phyloP scores from a whole-genome alignment of 2,329 filamentous ascomycete species.

The Cladosporium sp. region DNA sequence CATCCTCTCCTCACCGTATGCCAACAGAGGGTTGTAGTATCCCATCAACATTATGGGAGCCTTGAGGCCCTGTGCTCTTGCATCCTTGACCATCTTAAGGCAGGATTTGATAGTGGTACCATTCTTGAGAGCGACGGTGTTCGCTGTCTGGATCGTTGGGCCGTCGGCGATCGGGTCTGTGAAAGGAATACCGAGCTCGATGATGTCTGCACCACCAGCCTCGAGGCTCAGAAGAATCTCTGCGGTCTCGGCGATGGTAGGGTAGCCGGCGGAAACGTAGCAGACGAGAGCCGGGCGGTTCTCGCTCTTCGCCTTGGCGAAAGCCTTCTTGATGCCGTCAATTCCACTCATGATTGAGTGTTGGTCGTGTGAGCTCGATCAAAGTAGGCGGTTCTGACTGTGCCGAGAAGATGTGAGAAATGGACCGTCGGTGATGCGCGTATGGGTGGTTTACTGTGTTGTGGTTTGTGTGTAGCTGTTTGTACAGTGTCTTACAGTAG shows the following conservation, averaged over 20 bases:
- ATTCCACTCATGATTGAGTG: conserved; percentile 11
- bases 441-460: background rate
- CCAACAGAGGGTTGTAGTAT: conserved; percentile 95
- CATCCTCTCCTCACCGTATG: conserved; percentile 88
- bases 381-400: background rate
- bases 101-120: conserved; percentile 78
- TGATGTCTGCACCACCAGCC: conserved; percentile 87
- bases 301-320: conserved; percentile 49
- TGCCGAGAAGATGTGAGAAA: background rate
- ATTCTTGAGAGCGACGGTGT: conserved; percentile 82
- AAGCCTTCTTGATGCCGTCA: conserved; percentile 47
- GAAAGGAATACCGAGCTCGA: conserved; percentile 94
- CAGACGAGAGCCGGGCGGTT: conserved; percentile 73
- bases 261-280: conserved; percentile 94
- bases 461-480: background rate
- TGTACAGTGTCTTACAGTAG: background rate
- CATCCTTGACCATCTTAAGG: conserved; percentile 77
- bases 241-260: conserved; percentile 74
- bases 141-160: conserved; percentile 92
- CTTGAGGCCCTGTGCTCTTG: conserved; percentile 70
- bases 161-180: conserved; percentile 98
- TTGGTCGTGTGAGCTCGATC: background rate
- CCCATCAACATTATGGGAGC: conserved; percentile 92
- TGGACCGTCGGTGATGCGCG: too few species aligned
- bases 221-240: conserved; percentile 85